phyloP scores from a whole-genome alignment of 2,329 filamentous ascomycete species.

The Aspergillus awamori region DNA sequence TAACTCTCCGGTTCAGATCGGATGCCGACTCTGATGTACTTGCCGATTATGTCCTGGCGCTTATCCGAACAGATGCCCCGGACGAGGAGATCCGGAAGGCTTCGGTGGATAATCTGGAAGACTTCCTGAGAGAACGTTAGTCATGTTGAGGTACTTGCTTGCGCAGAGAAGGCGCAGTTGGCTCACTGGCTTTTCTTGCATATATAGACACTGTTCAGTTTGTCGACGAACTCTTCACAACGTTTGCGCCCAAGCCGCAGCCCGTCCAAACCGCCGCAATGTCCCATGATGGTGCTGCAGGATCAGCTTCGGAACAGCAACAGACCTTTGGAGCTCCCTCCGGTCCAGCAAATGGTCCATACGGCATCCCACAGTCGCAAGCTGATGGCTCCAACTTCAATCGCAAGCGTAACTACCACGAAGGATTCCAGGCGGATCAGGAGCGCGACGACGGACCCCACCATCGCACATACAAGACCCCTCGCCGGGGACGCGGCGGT shows the following conservation, averaged over 20 bases:
- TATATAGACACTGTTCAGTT: slow-evolving; percentile 54
- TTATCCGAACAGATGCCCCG: slow-evolving; percentile 59
- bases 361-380: slow-evolving; percentile 24
- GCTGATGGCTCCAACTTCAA: slow-evolving; percentile 36
- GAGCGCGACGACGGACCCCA: slow-evolving; percentile 47
- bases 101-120: slow-evolving; percentile 59
- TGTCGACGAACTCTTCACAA: slow-evolving; percentile 59
- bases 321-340: slow-evolving; percentile 27
- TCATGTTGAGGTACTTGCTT: slow-evolving; percentile 7
- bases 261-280: slow-evolving; percentile 29
- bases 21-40: slow-evolving; percentile 65
- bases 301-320: slow-evolving; percentile 23
- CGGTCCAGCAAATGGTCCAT: slow-evolving; percentile 25
- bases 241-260: slow-evolving; percentile 51
- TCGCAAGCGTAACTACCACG: slow-evolving; percentile 58
- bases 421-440: slow-evolving; percentile 51
- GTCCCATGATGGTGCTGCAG: slow-evolving; percentile 26
- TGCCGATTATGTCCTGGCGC: slow-evolving; percentile 63
- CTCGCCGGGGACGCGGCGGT: slow-evolving; percentile 43
- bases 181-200: slow-evolving; percentile 16
- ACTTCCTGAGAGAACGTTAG: slow-evolving; percentile 60
- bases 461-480: slow-evolving; percentile 53
- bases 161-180: neutral
- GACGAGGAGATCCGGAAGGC: slow-evolving; percentile 57
- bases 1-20: slow-evolving; percentile 45